Conservation (phyloP, 2,329 filamentous ascomycete species). For the Cercospora citrullina region DNA sequence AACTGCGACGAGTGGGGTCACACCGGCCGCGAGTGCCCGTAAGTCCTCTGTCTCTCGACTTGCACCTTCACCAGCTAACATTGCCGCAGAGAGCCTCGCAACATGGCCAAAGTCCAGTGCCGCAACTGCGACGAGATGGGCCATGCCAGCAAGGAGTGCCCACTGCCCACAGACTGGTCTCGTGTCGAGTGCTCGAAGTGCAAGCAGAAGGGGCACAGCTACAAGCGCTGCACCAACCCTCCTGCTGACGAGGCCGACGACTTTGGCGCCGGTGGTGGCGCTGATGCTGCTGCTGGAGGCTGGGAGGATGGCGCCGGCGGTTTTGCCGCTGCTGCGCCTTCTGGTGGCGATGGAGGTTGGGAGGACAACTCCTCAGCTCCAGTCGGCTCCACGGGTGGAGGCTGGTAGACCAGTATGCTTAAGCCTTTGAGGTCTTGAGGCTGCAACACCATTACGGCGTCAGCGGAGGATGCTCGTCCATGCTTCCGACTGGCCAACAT, state of each 20-base stretch:
- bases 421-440: not conserved
- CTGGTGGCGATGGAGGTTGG: constrained; percentile 14
- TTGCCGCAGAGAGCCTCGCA: constrained; percentile 45
- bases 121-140: constrained; percentile 47
- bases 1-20: constrained; percentile 40
- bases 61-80: constrained; percentile 1
- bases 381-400: constrained; percentile 15
- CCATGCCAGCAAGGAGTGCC: constrained; percentile 22
- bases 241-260: constrained; percentile 12
- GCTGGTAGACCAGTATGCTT: constrained; percentile 17
- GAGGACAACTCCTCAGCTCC: constrained; percentile 17
- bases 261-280: not conserved
- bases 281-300: not conserved
- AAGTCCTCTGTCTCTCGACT: constrained; percentile 2
- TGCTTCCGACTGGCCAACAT: not conserved
- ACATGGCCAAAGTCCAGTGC: constrained; percentile 51
- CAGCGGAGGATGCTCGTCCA: not conserved
- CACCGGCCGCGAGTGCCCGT: constrained; percentile 61
- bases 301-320: constrained; percentile 1
- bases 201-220: constrained; percentile 33
- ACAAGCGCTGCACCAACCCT: constrained; percentile 33
- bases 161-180: constrained; percentile 37
- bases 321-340: constrained; percentile 10
- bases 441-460: not conserved
- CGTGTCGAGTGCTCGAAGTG: constrained; percentile 53